Evolutionary conservation across 2,329 filamentous ascomycete genomes (phyloP).

Genomic region (Aspergillus sp.): DNA sequence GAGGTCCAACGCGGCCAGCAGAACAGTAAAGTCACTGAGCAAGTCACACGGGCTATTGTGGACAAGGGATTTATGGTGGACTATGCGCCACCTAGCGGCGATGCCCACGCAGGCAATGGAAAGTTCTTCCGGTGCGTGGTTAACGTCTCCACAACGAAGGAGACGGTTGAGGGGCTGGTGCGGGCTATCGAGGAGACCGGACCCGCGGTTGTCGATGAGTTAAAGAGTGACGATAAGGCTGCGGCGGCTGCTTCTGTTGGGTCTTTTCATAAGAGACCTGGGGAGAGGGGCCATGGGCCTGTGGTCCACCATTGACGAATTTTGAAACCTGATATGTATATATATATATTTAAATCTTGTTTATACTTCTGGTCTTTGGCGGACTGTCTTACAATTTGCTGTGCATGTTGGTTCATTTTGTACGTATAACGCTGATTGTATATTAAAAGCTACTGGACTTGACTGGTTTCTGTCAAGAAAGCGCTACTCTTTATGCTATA

Average conservation of each 20-base stretch:
- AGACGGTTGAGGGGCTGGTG: slow-evolving; percentile 56
- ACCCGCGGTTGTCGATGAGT: slow-evolving; percentile 21
- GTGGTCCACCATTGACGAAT: slow-evolving; percentile 18
- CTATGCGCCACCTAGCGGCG: slow-evolving; percentile 47
- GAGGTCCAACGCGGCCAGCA: slow-evolving; percentile 33
- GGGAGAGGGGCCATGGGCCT: slow-evolving; percentile 28
- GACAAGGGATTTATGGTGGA: slow-evolving; percentile 61
- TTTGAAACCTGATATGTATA: background rate
- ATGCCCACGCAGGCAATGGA: slow-evolving; percentile 47
- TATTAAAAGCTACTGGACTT: background rate
- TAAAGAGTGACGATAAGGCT: slow-evolving; percentile 16
- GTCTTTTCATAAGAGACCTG: slow-evolving; percentile 15
- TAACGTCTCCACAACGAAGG: slow-evolving; percentile 51
- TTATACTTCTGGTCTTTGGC: background rate
- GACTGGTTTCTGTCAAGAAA: too few species aligned
- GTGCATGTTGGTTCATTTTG: background rate
- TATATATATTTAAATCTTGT: too few species aligned
- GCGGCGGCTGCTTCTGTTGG: background rate
- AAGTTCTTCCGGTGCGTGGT: slow-evolving; percentile 64
- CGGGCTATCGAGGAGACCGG: slow-evolving; percentile 48
- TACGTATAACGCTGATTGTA: background rate
- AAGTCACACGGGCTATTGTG: slow-evolving; percentile 49
- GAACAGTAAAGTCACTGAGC: slow-evolving; percentile 50
- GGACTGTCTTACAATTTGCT: too few species aligned
- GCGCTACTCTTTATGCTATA: too few species aligned